Conservation (phyloP, 768 basidiomycete species). For the Lactarius indigo region DNA sequence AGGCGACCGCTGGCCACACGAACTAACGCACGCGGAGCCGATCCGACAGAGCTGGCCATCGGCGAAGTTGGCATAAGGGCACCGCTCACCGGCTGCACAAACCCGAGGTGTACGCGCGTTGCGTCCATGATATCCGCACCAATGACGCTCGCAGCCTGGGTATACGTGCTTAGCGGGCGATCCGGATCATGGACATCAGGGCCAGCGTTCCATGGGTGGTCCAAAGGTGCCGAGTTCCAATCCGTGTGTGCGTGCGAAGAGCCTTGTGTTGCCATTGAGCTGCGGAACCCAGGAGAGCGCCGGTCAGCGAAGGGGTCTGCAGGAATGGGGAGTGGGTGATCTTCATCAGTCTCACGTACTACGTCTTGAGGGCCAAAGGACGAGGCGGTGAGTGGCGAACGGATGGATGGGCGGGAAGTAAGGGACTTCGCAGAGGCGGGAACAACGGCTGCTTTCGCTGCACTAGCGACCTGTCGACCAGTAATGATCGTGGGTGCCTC, state of each 20-base stretch:
- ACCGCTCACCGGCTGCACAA: conserved; percentile 33
- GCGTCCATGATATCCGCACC: conserved; percentile 57
- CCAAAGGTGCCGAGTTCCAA: conserved; percentile 7
- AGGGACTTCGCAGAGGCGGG: conserved; percentile 34
- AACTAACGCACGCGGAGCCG: conserved; percentile 44
- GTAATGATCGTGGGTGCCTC: conserved; percentile 83
- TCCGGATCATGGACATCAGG: conserved; percentile 34
- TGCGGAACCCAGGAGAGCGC: conserved; percentile 37
- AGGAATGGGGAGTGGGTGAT: conserved; percentile 30
- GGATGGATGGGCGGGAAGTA: conserved; percentile 45
- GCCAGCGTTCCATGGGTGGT: conserved; percentile 24
- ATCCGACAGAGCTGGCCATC: conserved; percentile 22
- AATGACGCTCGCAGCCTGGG: conserved; percentile 44
- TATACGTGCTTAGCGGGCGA: conserved; percentile 59
- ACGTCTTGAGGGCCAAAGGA: conserved; percentile 72
- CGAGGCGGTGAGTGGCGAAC: conserved; percentile 65
- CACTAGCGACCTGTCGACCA: conserved; percentile 67
- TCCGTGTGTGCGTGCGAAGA: conserved; percentile 32
- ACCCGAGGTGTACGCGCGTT: conserved; percentile 63
- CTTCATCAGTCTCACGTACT: conserved; percentile 43
- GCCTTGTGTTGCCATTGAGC: conserved; percentile 29
- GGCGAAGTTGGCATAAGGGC: conserved; percentile 27
- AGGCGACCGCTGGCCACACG: conserved; percentile 63
- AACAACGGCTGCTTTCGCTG: conserved; percentile 78
- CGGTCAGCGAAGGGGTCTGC: conserved; percentile 65